A percentile compares a stretch with the other conserved stretches of the same genome.
phyloP scores from a whole-genome alignment of 345 rosid species.

The Eutrema yunnanense region DNA sequence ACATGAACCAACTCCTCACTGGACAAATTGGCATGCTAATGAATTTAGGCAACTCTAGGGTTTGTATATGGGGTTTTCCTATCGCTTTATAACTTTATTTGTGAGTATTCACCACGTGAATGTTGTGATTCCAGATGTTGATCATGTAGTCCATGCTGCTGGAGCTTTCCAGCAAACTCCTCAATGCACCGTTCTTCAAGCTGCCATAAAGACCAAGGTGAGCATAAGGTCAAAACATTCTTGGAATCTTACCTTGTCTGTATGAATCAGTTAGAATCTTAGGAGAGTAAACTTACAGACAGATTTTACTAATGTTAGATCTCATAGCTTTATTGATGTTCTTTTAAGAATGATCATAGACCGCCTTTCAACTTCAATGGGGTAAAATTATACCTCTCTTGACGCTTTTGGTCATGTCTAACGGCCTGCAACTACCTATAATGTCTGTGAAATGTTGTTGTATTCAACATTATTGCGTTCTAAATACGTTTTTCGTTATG shows the following conservation, averaged over 20 bases:
- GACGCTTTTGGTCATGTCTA: neutral
- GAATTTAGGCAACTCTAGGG: too few species aligned
- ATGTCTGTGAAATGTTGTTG: neutral
- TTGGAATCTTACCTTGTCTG: neutral
- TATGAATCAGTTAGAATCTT: neutral
- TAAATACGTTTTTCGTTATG: neutral
- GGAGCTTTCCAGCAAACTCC: neutral
- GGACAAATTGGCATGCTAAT: too few species aligned
- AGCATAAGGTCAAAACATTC: slow-evolving; percentile 51
- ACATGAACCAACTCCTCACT: too few species aligned
- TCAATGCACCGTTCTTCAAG: slow-evolving; percentile 73
- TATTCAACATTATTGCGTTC: neutral
- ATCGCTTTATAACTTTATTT: too few species aligned
- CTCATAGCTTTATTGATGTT: slow-evolving; percentile 7
- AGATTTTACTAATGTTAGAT: slow-evolving; percentile 7
- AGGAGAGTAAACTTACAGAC: neutral
- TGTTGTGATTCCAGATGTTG: too few species aligned
- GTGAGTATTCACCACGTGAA: too few species aligned
- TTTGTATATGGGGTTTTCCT: too few species aligned
- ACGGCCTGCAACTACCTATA: too few species aligned
- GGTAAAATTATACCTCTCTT: neutral
- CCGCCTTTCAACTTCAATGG: neutral
- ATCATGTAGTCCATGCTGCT: too few species aligned
- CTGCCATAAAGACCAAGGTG: slow-evolving; percentile 96
- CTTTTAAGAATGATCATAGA: slow-evolving; percentile 12